Base-by-base conservation (phyloP, 495 filamentous ascomycete species). In the Trichoderma orchidacearum region DNA sequence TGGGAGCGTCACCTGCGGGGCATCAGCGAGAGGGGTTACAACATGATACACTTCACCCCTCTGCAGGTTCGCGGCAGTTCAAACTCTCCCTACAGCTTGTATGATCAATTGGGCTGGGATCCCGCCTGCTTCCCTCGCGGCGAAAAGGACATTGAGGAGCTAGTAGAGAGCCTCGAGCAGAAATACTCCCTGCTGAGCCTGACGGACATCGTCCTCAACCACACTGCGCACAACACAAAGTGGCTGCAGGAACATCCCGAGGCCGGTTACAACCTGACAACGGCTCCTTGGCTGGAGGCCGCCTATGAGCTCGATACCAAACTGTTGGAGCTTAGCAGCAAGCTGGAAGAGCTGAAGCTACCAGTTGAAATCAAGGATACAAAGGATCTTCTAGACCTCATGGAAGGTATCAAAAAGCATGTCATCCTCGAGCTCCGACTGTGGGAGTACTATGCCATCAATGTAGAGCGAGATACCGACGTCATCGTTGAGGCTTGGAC, bases 11-110 rank as follows among this genome's bases (percentile, higher is more conserved):
- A 97, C 65, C 77, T 97, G 54, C 75, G 80, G 59, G 93, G 93
- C 36, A 93, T 97, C 60, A 82, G 85, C 58, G 81, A 86, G 52
- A 79, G 93, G 32, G 89, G 90, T 6, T 99, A 99, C 72, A 99
- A 99, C 69, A 95, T 97, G 89, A 81, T 99, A 55, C 94, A 99
- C 69, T 99, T 97, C 65, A 96, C 94, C 4, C 94, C 94, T 7
- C 73, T 97, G 62, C 93, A 90, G 78, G 76, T 86, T 55, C 82
- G 94, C 48, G 94, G 94, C 27, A 78, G 73, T 13, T 96, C 92
- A 13, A 95, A 97, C 66, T 97, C 94, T 11, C 94, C 94, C 0
- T 99, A 97, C 76, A 96, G 92, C 68, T 81, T 99, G 56, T 94
- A 86, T 64, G 87, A 99, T 63, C 94, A 97, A 71, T 75, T 91